Evolutionary conservation across 2,329 filamentous ascomycete genomes (phyloP).

Genomic region (Diaporthe sp.): DNA sequence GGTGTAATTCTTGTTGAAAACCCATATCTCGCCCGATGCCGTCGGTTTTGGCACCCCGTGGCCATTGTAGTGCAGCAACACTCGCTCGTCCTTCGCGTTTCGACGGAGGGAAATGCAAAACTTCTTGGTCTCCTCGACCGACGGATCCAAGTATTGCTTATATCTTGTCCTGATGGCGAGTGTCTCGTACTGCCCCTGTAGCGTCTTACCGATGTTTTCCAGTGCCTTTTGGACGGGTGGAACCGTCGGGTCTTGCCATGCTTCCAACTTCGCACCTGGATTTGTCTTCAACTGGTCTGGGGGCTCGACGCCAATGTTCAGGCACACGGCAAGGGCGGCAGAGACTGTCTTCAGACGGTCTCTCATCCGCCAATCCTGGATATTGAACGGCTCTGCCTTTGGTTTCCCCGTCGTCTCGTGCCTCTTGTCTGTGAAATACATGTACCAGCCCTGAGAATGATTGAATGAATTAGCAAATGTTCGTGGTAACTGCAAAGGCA

Average conservation of each 20-base stretch:
- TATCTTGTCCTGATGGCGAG: conserved; percentile 95
- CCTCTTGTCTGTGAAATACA: conserved; percentile 99
- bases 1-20: conserved; percentile 98
- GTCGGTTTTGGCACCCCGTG: conserved; percentile 98
- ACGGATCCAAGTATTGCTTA: conserved; percentile 96
- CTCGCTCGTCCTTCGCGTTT: conserved; percentile 95
- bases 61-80: conserved; percentile 98
- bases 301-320: conserved; percentile 98
- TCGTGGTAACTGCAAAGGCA: neutral
- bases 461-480: conserved; percentile 1
- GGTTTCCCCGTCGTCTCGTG: conserved; percentile 95
- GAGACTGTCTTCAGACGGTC: conserved; percentile 97
- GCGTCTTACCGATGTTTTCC: conserved; percentile 93
- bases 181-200: conserved; percentile 97
- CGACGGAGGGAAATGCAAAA: conserved; percentile 91
- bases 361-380: conserved; percentile 97
- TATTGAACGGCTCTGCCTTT: conserved; percentile 72
- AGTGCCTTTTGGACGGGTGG: conserved; percentile 86
- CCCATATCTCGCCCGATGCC: conserved; percentile 97
- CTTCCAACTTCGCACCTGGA: conserved; percentile 93
- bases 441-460: conserved; percentile 86
- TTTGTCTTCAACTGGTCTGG: conserved; percentile 97
- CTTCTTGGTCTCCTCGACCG: conserved; percentile 96
- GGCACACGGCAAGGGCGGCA: conserved; percentile 90
- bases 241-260: conserved; percentile 93